Evolutionary conservation across 148 eudicot species (phyloP), one percentile per base, ranked within the genome.

Genomic region (Nepenthes gracilis): DNA sequence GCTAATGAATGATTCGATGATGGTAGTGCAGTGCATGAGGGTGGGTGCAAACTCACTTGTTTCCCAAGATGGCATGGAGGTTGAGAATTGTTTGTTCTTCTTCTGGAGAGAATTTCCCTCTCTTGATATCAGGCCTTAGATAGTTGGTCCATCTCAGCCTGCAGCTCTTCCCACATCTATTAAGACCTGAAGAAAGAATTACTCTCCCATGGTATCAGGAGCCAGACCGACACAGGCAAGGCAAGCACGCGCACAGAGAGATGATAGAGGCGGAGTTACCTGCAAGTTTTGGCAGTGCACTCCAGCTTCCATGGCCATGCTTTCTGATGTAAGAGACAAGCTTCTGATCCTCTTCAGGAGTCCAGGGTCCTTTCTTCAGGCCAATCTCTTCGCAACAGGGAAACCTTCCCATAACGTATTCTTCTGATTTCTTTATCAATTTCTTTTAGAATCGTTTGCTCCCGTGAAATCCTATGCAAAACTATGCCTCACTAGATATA

Each of bases 161-260:
- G 53, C 53, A 49, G 15, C 53, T 49, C 53, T 49, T 49, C n/a
- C 53, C 53, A n/a, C 53, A 49, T 49, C 53, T 49, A n/a, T 49
- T 49, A 49, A 49, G 53, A 49, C 53, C 53, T 49, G 53, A 11
- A 49, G 3, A 49, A 49, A 45, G 48, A 45, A 1, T 23, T 23
- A 23, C 23, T 23, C 23, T 23, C 23, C 6, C 48, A 45, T 45
- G 48, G 48, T 5, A 45, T 11, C 48, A 5, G 8, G 11, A 45
- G 11, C 11, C 8, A 45, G 11, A 45, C 6, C 11, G 48, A 45
- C 11, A 11, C 48, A 45, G 48, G 11, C 11, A 45, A 23, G 23
- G 23, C 23, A 23, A 23, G 23, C 23, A 0, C 23, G 23, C 23
- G 23, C 23, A 23, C 23, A 49, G 53, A 49, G 53, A 49, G 53